These are phyloP conservation scores for Setaria viridis DNA, from an alignment of 202 grass and related monocot species.

Conservation along the genomic window DNA sequence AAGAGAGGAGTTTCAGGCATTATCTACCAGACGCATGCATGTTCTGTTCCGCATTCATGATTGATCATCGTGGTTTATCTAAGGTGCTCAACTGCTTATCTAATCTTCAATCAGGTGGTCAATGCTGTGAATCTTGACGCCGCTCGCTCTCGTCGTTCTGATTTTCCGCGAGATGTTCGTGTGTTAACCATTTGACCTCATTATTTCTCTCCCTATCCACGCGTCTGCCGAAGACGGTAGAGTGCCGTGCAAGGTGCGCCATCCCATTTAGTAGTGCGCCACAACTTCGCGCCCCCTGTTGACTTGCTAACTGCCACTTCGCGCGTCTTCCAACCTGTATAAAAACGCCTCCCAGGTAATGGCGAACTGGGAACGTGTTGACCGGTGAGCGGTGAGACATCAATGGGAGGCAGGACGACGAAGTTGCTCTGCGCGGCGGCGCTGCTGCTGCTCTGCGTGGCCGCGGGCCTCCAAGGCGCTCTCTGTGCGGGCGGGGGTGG, in stretches of 20 bases:
- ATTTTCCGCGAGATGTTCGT: neutral
- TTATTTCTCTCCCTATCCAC: neutral
- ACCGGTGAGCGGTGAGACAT: neutral
- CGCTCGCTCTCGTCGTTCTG: neutral
- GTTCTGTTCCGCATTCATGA: too few relatives aligned
- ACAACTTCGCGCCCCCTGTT: too few relatives aligned
- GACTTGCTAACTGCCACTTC: too few relatives aligned
- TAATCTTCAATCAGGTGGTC: too few relatives aligned
- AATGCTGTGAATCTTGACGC: too few relatives aligned
- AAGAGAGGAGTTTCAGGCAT: too few relatives aligned
- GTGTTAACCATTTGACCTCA: neutral
- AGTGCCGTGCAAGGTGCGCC: neutral
- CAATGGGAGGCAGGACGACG: neutral
- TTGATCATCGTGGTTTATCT: too few relatives aligned
- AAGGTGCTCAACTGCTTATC: too few relatives aligned
- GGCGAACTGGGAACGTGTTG: neutral
- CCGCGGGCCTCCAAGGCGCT: neutral
- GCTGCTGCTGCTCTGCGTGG: constrained; percentile 26
- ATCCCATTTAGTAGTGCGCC: too few relatives aligned
- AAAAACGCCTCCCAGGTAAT: neutral
- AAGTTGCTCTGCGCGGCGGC: neutral
- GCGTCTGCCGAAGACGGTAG: neutral
- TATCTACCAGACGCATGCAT: too few relatives aligned
- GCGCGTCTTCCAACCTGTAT: neutral
- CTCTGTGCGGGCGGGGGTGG: neutral